A percentile compares a stretch with the other conserved stretches of the same genome.
Evolutionary conservation across 306 rosid genomes (phyloP).

Genomic region (Cucumis hystrix): DNA sequence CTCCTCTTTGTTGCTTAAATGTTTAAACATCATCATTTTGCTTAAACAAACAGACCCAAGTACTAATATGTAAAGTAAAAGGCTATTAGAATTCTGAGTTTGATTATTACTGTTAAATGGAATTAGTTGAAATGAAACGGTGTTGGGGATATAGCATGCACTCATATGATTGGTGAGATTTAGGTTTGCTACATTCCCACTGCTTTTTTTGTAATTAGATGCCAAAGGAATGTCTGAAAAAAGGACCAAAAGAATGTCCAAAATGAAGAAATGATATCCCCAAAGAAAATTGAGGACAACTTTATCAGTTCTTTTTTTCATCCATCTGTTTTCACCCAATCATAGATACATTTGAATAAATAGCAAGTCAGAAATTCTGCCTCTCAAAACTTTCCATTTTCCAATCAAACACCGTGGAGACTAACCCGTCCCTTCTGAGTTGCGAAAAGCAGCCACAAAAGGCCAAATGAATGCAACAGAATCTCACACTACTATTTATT

Average conservation of each 20-base stretch:
- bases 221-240: constrained; percentile 44
- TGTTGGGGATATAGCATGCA: not conserved
- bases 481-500: constrained; percentile 43
- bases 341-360: constrained; percentile 42
- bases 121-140: not conserved
- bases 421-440: constrained; percentile 36
- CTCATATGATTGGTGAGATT: not conserved
- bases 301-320: constrained; percentile 13
- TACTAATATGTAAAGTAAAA: not conserved
- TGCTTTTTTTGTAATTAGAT: not conserved
- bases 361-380: constrained; percentile 32
- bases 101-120: not conserved
- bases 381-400: constrained; percentile 33
- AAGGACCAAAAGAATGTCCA: constrained; percentile 42
- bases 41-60: not conserved
- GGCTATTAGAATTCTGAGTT: not conserved
- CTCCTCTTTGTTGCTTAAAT: not conserved
- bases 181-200: not conserved
- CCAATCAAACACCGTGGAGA: constrained; percentile 52
- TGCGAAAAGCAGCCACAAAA: constrained; percentile 46
- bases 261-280: constrained; percentile 28
- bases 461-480: constrained; percentile 41
- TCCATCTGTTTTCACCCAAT: constrained; percentile 59
- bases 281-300: constrained; percentile 5
- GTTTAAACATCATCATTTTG: not conserved